Evolutionary conservation across 2,329 filamentous ascomycete species (phyloP).

Genomic region (Westerdykella aurantiaca): DNA sequence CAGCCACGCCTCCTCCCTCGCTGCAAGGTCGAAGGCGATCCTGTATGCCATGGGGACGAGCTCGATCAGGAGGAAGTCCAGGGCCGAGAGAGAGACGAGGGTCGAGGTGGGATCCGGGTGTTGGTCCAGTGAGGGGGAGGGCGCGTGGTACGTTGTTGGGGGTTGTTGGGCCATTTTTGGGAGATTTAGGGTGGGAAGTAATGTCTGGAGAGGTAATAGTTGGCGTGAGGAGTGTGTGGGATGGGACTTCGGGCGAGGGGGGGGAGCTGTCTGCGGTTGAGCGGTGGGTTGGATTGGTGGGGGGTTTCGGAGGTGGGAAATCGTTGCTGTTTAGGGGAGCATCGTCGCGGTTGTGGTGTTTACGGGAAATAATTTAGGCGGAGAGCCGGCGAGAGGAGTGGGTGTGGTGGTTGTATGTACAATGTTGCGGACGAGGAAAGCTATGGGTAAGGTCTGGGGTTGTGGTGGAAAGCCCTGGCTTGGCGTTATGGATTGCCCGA

Average conservation of each 20-base stretch:
- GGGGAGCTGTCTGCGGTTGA: neutral
- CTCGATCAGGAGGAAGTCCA: conserved; percentile 95
- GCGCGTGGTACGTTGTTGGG: neutral
- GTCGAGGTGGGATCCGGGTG: conserved; percentile 67
- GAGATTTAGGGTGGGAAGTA: neutral
- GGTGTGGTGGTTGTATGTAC: too few species aligned
- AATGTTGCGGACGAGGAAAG: too few species aligned
- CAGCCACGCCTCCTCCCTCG: conserved; percentile 41
- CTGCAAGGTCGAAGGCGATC: conserved; percentile 67
- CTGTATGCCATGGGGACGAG: conserved; percentile 91
- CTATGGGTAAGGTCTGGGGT: neutral
- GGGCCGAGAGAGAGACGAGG: conserved; percentile 75
- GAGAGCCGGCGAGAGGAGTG: too few species aligned
- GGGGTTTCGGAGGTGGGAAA: neutral
- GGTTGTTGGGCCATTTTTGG: neutral
- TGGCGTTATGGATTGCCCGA: neutral
- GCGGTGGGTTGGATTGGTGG: neutral
- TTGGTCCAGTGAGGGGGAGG: conserved; percentile 52
- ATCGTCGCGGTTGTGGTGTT: neutral
- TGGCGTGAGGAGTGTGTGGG: neutral
- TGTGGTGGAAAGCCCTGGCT: neutral
- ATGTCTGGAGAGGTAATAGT: neutral
- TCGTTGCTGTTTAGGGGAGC: neutral
- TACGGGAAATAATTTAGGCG: neutral
- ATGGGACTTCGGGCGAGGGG: neutral